Evolutionary conservation across 2,329 filamentous ascomycete genomes (phyloP), one percentile per base, ranked within the genome.

Genomic region (Eutypella sp.): DNA sequence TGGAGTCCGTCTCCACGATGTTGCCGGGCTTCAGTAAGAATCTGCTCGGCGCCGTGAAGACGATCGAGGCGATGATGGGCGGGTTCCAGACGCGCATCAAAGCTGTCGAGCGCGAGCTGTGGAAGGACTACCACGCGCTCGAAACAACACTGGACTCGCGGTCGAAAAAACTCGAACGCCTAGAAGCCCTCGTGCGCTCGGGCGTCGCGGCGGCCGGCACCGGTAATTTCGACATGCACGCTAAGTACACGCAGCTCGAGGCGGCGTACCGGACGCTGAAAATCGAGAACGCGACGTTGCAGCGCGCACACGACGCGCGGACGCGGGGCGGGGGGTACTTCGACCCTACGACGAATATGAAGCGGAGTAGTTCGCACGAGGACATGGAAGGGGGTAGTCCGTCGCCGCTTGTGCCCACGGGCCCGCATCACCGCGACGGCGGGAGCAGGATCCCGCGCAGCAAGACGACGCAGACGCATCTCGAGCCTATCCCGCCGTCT

Each of bases 1-100:
- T 95, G 27, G 92, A 96, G 59, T 84, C 90, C 13, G 87, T 99
- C 50, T 82, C 84, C 1, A 91, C 84, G 41, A 89, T 93, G 67
- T 76, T 97, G 4, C 85, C 87, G 0, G 88, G 87, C 1, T 97
- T 97, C 68, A 88, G 86, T 60, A 89, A 91, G 65, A 97, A 96
- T 63, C 76, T 99, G 22, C 69, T 96, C 37, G 81, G 84, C 1
- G 92, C 92, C 0, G 79, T 96, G 50, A 95, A 92, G 72, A 88
- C 84, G 2, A 84, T 97, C 45, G 93, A 97, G 71, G 74, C 76
- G 16, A 81, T 95, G 52, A 75, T 97, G 29, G 78, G 79, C 16
- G 80, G 81, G 8, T 95, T 96, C 72, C 86, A 88, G 58, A 74
- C 77, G 33, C 85, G 89, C 48, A 88, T 96, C 61, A 87, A 88